These are phyloP conservation scores for Amesomyces nigricolor DNA, from an alignment of 2,329 filamentous ascomycete genomes.

Conservation along the genomic window DNA sequence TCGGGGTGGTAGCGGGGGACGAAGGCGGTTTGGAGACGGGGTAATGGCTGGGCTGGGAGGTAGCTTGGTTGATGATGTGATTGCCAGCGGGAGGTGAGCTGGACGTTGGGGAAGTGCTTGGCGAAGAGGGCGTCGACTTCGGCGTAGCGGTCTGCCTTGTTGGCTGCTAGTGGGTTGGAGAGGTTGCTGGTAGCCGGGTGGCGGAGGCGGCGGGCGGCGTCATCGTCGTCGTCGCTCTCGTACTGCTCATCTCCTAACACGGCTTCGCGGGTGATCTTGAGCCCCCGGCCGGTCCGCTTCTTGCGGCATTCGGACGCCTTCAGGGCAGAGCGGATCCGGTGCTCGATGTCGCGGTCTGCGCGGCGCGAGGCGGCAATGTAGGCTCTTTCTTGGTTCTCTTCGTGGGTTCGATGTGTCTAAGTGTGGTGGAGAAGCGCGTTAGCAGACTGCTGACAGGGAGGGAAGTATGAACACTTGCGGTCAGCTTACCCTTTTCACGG, in stretches of 20 bases:
- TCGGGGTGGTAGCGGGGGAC: neutral
- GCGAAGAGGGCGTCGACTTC: conserved; percentile 45
- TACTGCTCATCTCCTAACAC: conserved; percentile 94
- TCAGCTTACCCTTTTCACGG: conserved; percentile 6
- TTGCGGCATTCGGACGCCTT: conserved; percentile 90
- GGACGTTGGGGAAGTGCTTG: conserved; percentile 40
- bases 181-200: conserved; percentile 51
- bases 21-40: neutral
- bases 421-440: neutral
- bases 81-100: conserved; percentile 19
- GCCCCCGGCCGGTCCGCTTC: conserved; percentile 72
- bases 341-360: conserved; percentile 80
- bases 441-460: neutral
- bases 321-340: conserved; percentile 78
- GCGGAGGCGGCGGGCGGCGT: conserved; percentile 58
- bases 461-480: too few species aligned
- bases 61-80: neutral
- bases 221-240: conserved; percentile 83
- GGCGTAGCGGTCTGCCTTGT: conserved; percentile 37
- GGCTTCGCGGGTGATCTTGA: conserved; percentile 79
- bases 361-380: conserved; percentile 88
- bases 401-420: conserved; percentile 59
- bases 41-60: neutral
- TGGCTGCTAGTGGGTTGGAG: conserved; percentile 41
- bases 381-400: conserved; percentile 76